Percentiles rank a stretch among this genome's conserved stretches.
Conservation (phyloP, 2,329 filamentous ascomycete genomes). For the Cordyceps farinosa region DNA sequence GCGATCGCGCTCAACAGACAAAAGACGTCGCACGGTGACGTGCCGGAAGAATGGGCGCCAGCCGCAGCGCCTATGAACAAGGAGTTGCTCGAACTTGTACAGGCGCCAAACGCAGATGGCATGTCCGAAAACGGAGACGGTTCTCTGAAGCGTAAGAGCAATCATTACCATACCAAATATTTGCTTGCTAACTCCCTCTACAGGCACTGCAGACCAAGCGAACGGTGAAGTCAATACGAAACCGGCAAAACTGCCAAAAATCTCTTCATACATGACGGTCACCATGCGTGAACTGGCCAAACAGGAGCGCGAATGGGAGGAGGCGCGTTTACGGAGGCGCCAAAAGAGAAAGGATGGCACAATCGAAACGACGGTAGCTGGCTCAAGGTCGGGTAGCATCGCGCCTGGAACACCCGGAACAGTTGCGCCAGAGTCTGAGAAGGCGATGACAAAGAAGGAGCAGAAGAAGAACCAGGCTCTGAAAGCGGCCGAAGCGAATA, state of each 20-base stretch:
- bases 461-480: slow-evolving; percentile 70
- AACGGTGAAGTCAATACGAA: slow-evolving; percentile 38
- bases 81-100: slow-evolving; percentile 33
- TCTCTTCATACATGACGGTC: slow-evolving; percentile 48
- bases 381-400: slow-evolving; percentile 52
- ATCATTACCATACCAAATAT: neutral
- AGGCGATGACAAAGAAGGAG: slow-evolving; percentile 83
- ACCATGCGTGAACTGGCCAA: slow-evolving; percentile 60
- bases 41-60: slow-evolving; percentile 73
- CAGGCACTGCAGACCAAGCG: slow-evolving; percentile 40
- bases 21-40: slow-evolving; percentile 71
- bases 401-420: slow-evolving; percentile 60
- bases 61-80: slow-evolving; percentile 57
- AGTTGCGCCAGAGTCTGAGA: slow-evolving; percentile 61
- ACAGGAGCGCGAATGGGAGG: slow-evolving; percentile 68
- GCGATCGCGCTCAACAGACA: slow-evolving; percentile 68
- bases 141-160: slow-evolving; percentile 56
- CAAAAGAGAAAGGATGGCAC: slow-evolving; percentile 59
- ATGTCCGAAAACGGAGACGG: slow-evolving; percentile 42
- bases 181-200: slow-evolving; percentile 20
- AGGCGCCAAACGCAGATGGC: slow-evolving; percentile 22
- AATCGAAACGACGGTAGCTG: slow-evolving; percentile 45
- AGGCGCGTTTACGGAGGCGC: slow-evolving; percentile 65
- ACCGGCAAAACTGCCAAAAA: slow-evolving; percentile 45
- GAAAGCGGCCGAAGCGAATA: slow-evolving; percentile 72